These are phyloP conservation scores for Aspergillus sp. DNA, from an alignment of 2,329 filamentous ascomycete genomes.

Conservation along the genomic window DNA sequence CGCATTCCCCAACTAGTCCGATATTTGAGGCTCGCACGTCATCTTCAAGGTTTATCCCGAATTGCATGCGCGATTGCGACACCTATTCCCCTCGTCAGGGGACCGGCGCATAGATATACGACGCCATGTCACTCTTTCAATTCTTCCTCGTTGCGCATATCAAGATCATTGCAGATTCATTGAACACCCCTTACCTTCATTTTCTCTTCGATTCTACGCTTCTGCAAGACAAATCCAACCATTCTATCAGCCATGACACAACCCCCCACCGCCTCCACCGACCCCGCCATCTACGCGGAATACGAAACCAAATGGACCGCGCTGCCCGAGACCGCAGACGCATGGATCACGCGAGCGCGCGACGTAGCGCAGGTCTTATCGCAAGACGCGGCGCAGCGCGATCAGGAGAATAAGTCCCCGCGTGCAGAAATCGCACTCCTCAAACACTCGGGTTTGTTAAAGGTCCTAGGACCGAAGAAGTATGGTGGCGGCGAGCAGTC, in stretches of 20 bases:
- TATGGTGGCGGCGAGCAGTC: slow-evolving; percentile 55
- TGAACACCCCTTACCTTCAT: neutral
- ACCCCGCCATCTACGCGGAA: slow-evolving; percentile 42
- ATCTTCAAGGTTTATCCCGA: slow-evolving; percentile 1
- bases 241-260: slow-evolving; percentile 13
- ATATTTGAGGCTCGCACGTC: neutral
- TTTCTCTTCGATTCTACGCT: neutral
- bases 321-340: slow-evolving; percentile 40
- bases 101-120: neutral
- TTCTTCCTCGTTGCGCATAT: neutral
- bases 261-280: slow-evolving; percentile 25
- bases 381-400: slow-evolving; percentile 48
- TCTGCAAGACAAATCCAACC: neutral
- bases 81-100: neutral
- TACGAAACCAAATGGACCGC: slow-evolving; percentile 40
- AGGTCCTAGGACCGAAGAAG: slow-evolving; percentile 50
- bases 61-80: neutral
- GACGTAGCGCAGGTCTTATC: slow-evolving; percentile 52
- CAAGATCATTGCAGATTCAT: too few species aligned
- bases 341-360: slow-evolving; percentile 51
- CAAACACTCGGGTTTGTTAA: slow-evolving; percentile 53
- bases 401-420: slow-evolving; percentile 55
- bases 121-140: neutral
- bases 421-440: slow-evolving; percentile 52
- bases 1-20: too few species aligned